phyloP scores from a whole-genome alignment of 2,329 filamentous ascomycete genomes.

The Paraphaeosphaeria minitans region DNA sequence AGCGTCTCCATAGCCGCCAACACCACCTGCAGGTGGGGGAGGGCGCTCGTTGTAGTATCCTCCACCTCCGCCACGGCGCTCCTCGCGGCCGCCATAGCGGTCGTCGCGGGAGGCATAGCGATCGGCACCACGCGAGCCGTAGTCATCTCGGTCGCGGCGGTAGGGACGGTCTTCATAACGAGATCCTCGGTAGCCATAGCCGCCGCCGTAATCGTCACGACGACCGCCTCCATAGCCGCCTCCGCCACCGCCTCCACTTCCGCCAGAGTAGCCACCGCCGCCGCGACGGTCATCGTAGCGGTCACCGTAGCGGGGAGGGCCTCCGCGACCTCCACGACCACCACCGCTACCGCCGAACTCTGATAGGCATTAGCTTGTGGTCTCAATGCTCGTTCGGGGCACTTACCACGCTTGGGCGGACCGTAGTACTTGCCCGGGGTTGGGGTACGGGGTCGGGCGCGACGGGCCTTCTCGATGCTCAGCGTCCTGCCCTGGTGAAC shows the following conservation, averaged over 20 bases:
- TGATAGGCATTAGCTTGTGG: conserved; percentile 28
- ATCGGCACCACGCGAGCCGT: conserved; percentile 50
- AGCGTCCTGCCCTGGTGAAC: conserved; percentile 92
- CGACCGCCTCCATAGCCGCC: conserved; percentile 41
- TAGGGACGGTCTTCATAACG: conserved; percentile 51
- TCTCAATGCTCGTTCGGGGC: background rate
- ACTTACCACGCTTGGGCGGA: conserved; percentile 92
- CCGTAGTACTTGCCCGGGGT: conserved; percentile 99
- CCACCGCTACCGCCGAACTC: conserved; percentile 52
- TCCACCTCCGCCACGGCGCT: conserved; percentile 62
- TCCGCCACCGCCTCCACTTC: conserved; percentile 14
- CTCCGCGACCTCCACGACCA: conserved; percentile 52
- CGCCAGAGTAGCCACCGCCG: conserved; percentile 48
- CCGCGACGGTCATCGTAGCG: conserved; percentile 57
- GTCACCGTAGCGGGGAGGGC: conserved; percentile 57
- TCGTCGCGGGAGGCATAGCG: conserved; percentile 57
- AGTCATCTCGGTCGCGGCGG: conserved; percentile 50
- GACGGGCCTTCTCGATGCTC: conserved; percentile 98
- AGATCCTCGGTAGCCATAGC: conserved; percentile 37
- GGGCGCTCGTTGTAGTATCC: conserved; percentile 61
- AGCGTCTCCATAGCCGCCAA: conserved; percentile 42
- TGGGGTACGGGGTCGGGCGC: conserved; percentile 90
- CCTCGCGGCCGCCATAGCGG: conserved; percentile 50
- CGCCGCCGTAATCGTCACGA: conserved; percentile 49
- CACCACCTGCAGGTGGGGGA: conserved; percentile 33